Evolutionary conservation across 129 eudicot species (phyloP), one percentile per base, ranked within the genome.

Genomic region (Helianthus tuberosus): DNA sequence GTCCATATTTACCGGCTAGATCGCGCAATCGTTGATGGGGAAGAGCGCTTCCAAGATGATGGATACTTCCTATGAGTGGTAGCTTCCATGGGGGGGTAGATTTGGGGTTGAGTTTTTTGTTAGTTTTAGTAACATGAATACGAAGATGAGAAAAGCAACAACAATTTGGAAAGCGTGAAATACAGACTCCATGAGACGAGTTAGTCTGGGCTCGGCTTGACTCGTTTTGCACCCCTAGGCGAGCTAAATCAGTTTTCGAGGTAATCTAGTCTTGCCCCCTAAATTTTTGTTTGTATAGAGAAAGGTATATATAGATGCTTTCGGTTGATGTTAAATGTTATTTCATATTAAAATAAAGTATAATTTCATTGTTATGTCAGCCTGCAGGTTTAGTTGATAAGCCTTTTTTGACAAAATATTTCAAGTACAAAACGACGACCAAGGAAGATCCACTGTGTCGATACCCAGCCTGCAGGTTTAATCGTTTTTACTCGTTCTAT

Each of bases 11-110:
- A 1, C 17, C n/a, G 3, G 86, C 75, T 54, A 82, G 57, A 6
- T 77, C 52, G 59, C 55, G 72, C 51, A 81, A 58, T 27, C 63
- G 69, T 11, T 65, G 81, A 72, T 81, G 85, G 20, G 85, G 81
- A 55, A 76, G 74, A 0, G 74, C 71, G 66, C 63, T 64, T 9
- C 69, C 73, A 36, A 84, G 75, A 74, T 84, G 76, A 79, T 79
- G 87, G 64, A 84, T 58, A 17, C 72, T 84, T 60, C 87, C 87
- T 5, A 84, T 60, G 39, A 79, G 29, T 46, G 87, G 84, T 27
- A 79, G 79, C 57, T 71, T 71, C 78, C 72, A 57, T 64, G 84
- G 88, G 88, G 88, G 13, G 82, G 84, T 29, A 80, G 76, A 58
- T 32, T 4, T 20, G 62, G 65, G 25, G 29, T 51, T 17, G 57